These are phyloP conservation scores for Zymoseptoria ardabiliae DNA, from an alignment of 2,329 filamentous ascomycete genomes.

Conservation along the genomic window DNA sequence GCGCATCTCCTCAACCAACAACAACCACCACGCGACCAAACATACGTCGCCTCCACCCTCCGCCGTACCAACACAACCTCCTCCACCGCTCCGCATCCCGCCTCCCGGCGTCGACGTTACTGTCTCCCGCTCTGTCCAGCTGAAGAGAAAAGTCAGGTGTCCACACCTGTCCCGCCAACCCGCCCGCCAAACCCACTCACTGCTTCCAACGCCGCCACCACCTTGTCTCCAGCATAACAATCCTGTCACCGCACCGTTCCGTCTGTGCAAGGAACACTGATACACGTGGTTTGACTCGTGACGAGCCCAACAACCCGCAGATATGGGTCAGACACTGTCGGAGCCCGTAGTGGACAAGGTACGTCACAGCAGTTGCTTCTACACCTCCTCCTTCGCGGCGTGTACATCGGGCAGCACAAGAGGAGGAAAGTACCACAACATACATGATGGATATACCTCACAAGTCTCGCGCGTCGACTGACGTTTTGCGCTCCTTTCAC, in stretches of 20 bases:
- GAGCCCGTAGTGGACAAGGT: conserved; percentile 99
- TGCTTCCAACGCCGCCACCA: background rate
- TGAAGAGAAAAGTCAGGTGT: background rate
- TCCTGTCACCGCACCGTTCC: background rate
- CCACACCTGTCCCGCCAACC: background rate
- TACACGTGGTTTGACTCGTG: background rate
- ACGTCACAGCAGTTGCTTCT: conserved; percentile 34
- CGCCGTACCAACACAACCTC: background rate
- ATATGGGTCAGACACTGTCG: conserved; percentile 98
- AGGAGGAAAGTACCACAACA: background rate
- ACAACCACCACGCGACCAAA: background rate
- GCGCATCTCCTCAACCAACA: background rate
- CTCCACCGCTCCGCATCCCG: background rate
- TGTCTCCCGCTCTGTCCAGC: background rate
- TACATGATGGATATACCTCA: background rate
- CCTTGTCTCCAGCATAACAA: background rate
- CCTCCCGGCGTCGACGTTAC: background rate
- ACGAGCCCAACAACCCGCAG: conserved; percentile 19
- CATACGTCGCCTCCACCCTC: background rate
- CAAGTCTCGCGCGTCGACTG: conserved; percentile 1
- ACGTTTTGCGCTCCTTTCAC: conserved; percentile 4
- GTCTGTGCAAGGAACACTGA: background rate
- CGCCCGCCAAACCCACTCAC: background rate
- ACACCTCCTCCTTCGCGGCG: conserved; percentile 1
- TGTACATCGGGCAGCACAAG: background rate